Conservation (phyloP, 2,329 filamentous ascomycete genomes). For the Venturiaceae sp. region DNA sequence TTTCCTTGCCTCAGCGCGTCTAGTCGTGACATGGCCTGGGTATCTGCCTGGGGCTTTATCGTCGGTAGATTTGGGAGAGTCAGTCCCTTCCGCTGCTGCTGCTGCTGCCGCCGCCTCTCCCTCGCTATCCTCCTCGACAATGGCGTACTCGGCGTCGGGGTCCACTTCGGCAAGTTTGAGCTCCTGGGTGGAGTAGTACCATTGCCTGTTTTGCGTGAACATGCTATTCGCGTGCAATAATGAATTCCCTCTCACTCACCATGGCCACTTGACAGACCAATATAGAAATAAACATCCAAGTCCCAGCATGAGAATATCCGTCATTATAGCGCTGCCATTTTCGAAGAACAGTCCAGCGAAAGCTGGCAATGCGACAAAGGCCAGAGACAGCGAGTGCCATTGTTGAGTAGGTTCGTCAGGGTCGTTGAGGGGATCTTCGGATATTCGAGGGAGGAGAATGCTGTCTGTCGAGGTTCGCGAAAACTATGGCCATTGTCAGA, state of each 20-base stretch:
- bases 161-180: constrained; percentile 10
- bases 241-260: constrained; percentile 42
- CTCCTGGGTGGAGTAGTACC: constrained; percentile 41
- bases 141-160: constrained; percentile 12
- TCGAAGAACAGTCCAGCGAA: constrained; percentile 77
- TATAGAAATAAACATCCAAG: constrained; percentile 81
- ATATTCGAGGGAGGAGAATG: constrained; percentile 48
- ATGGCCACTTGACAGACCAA: constrained; percentile 85
- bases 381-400: constrained; percentile 73
- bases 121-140: constrained; percentile 22
- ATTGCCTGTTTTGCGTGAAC: constrained; percentile 29
- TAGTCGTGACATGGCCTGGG: background rate
- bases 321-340: constrained; percentile 73
- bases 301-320: constrained; percentile 71
- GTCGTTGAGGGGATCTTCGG: constrained; percentile 14
- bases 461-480: constrained; percentile 52
- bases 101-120: constrained; percentile 12
- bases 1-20: constrained; percentile 1
- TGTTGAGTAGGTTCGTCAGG: constrained; percentile 47
- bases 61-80: background rate
- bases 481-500: background rate
- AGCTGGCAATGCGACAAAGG: constrained; percentile 75
- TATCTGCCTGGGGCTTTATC: constrained; percentile 8
- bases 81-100: background rate
- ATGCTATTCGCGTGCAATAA: background rate